Percentiles rank a stretch among this genome's conserved stretches.
Evolutionary conservation across 768 basidiomycete genomes (phyloP).

Genomic region (Boletellus emodensis): DNA sequence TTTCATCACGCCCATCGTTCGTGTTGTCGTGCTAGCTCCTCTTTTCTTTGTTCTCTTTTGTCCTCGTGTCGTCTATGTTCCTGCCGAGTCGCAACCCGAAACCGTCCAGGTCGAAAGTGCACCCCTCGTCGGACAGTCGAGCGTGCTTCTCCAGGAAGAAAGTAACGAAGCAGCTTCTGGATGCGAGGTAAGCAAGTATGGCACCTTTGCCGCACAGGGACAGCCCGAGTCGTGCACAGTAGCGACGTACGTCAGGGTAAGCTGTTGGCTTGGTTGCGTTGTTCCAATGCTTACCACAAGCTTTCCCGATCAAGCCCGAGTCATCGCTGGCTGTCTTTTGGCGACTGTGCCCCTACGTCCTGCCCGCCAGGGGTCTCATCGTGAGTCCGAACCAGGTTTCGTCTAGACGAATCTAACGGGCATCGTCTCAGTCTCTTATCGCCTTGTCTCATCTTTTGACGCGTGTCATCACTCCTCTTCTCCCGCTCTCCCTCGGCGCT

Average conservation of each 20-base stretch:
- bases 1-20: constrained; percentile 56
- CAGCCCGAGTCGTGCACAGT: constrained; percentile 7
- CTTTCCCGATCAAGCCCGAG: constrained; percentile 2
- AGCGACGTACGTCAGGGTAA: constrained; percentile 8
- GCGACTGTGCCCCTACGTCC: constrained; percentile 18
- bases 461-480: constrained; percentile 68
- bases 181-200: constrained; percentile 57
- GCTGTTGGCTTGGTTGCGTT: neutral
- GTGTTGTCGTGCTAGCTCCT: constrained; percentile 57
- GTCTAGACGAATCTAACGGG: constrained; percentile 1
- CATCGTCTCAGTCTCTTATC: constrained; percentile 51
- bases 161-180: constrained; percentile 33
- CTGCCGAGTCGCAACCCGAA: constrained; percentile 19
- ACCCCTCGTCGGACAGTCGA: constrained; percentile 36
- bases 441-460: constrained; percentile 66
- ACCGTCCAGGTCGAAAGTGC: constrained; percentile 19
- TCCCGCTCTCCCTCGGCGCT: constrained; percentile 68
- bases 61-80: constrained; percentile 62
- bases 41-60: constrained; percentile 57
- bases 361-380: constrained; percentile 21
- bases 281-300: neutral
- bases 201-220: constrained; percentile 52
- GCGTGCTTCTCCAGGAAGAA: constrained; percentile 54
- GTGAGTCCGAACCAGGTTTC: constrained; percentile 9
- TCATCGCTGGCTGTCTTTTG: constrained; percentile 16